Evolutionary conservation across 169 alveolate species (phyloP), one percentile per base, ranked within the genome.

Genomic region (Cryptosporidium canis): DNA sequence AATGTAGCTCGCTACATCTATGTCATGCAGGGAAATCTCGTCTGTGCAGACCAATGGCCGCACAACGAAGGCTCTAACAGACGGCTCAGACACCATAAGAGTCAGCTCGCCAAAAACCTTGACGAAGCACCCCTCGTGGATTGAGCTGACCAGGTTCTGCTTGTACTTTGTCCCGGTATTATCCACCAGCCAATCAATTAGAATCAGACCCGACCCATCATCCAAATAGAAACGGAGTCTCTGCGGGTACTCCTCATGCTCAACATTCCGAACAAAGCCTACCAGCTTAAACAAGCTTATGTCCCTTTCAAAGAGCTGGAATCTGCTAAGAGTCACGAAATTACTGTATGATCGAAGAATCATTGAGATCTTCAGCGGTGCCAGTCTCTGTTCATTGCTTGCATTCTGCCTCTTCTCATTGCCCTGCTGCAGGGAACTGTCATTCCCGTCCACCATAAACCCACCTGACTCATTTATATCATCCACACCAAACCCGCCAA

Each of bases 191-290:
- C 87, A 77, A 48, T 77, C 87, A 18, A 77, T 58, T 39, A 77
- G 64, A 14, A 77, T 77, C 0, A 77, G 44, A 27, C 87, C 87
- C 9, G 87, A 77, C 0, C 87, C 87, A 61, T 77, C 87, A 66
- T 77, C 87, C 11, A 77, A 44, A 77, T 77, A 77, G 58, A 77
- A 77, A 29, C 87, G 87, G 9, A 77, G n/a, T n/a, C 87, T 77
- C 35, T 77, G 87, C 41, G 87, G 87, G 43, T 77, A 77, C 8
- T 77, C 87, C 14, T 77, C 87, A 1, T 77, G 87, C 33, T 77
- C 77, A 21, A 61, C 87, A 61, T 61, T 29, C 29, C 87, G 16
- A 21, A 61, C 87, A 77, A 77, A 77, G 21, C 87, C 87, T 4
- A 77, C 87, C 4, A 77, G 14, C 51, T 77, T 77, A 41, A 77